These are phyloP conservation scores for Spongiforma sp. DNA, from an alignment of 1,284 basidiomycete species.

Conservation along the genomic window DNA sequence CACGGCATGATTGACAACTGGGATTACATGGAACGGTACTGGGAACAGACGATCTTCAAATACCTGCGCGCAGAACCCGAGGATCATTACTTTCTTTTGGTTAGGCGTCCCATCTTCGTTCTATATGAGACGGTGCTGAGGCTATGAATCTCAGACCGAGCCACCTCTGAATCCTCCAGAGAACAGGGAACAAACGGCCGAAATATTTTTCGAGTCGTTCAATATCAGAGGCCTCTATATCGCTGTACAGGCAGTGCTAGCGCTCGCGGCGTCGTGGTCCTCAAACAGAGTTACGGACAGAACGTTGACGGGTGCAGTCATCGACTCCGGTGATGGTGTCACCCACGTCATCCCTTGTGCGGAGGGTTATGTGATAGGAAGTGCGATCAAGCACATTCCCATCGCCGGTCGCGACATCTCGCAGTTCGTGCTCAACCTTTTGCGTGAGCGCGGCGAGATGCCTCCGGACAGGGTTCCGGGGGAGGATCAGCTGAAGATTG, in stretches of 20 bases:
- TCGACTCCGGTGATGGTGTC: conserved; percentile 99
- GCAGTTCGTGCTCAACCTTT: conserved; percentile 95
- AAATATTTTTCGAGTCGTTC: conserved; percentile 99
- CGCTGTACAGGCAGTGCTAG: conserved; percentile 99
- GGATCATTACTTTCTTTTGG: conserved; percentile 98
- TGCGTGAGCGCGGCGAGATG: conserved; percentile 97
- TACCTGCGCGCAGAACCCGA: conserved; percentile 98
- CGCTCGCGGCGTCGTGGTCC: conserved; percentile 97
- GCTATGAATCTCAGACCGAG: conserved; percentile 75
- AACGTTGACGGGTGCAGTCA: conserved; percentile 96
- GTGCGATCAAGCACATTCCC: conserved; percentile 99
- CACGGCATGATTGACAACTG: conserved; percentile 99
- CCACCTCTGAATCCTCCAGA: conserved; percentile 98
- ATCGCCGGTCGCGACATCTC: conserved; percentile 98
- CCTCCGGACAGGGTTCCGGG: conserved; percentile 82
- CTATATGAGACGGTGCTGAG: too few relatives aligned
- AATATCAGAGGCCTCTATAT: conserved; percentile 99
- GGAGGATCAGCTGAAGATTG: conserved; percentile 95
- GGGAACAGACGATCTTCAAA: conserved; percentile 99
- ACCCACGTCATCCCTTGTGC: conserved; percentile 97
- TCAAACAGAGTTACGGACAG: conserved; percentile 92
- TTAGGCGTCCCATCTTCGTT: conserved; percentile 47
- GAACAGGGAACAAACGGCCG: conserved; percentile 98
- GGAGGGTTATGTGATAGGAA: conserved; percentile 99
- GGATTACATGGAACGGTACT: conserved; percentile 99